Conservation (phyloP, 345 rosid genomes). For the Salix koriyanagi region DNA sequence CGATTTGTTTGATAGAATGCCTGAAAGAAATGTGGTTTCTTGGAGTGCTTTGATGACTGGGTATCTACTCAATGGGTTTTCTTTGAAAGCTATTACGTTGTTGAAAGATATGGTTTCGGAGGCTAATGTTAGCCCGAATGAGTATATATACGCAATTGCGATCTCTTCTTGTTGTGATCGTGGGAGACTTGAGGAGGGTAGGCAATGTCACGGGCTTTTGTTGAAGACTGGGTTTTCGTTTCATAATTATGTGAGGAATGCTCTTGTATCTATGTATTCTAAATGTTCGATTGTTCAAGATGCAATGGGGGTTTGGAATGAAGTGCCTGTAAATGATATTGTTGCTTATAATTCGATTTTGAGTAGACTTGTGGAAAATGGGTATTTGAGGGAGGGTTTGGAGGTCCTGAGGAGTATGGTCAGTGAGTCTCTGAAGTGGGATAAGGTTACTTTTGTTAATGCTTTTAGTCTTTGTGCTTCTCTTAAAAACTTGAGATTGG, state of each 20-base stretch:
- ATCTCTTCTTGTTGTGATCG: constrained; percentile 51
- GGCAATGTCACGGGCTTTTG: constrained; percentile 62
- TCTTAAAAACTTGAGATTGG: constrained; percentile 50
- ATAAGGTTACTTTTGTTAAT: constrained; percentile 47
- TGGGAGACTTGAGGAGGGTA: constrained; percentile 48
- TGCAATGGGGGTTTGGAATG: constrained; percentile 39
- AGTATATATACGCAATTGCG: constrained; percentile 53
- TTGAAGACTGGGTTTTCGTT: constrained; percentile 55
- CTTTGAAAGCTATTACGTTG: constrained; percentile 45
- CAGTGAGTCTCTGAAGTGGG: constrained; percentile 39
- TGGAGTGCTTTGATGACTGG: constrained; percentile 73
- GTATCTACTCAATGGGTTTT: constrained; percentile 47
- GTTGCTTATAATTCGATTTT: constrained; percentile 52
- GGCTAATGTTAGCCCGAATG: constrained; percentile 44
- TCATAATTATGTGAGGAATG: constrained; percentile 57
- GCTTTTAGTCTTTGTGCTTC: constrained; percentile 50
- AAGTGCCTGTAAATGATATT: constrained; percentile 42
- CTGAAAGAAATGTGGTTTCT: constrained; percentile 55
- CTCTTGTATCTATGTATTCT: constrained; percentile 54
- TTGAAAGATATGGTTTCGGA: constrained; percentile 47
- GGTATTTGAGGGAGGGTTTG: constrained; percentile 44
- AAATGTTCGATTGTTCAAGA: constrained; percentile 38
- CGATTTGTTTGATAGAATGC: constrained; percentile 60
- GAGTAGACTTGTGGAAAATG: constrained; percentile 52
- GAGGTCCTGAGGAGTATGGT: constrained; percentile 47